Conservation (phyloP, 2,329 filamentous ascomycete species). For the Cadophora gregata region DNA sequence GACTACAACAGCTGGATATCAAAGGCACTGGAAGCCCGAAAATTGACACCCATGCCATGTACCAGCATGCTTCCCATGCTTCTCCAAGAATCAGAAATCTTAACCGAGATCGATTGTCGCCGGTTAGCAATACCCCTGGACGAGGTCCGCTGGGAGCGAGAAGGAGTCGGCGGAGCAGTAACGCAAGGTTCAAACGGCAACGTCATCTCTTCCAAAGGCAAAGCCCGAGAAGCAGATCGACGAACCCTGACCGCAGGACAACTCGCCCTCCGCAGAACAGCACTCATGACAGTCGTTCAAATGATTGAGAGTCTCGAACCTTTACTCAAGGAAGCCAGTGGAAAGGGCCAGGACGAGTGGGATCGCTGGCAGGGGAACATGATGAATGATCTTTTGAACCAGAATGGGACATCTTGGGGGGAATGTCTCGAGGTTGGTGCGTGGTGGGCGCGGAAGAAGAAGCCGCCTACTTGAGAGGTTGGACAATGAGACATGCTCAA, state of each 20-base stretch:
- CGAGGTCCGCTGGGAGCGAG: slow-evolving; percentile 86
- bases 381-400: slow-evolving; percentile 82
- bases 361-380: slow-evolving; percentile 87
- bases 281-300: slow-evolving; percentile 81
- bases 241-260: slow-evolving; percentile 61
- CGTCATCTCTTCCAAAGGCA: slow-evolving; percentile 42
- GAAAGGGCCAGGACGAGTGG: slow-evolving; percentile 92
- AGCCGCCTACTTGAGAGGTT: slow-evolving; percentile 46
- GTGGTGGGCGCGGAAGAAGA: slow-evolving; percentile 89
- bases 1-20: slow-evolving; percentile 86
- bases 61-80: slow-evolving; percentile 77
- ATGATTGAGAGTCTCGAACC: slow-evolving; percentile 87
- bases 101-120: slow-evolving; percentile 73
- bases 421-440: slow-evolving; percentile 88
- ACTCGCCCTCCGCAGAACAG: slow-evolving; percentile 75
- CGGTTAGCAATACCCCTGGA: slow-evolving; percentile 87
- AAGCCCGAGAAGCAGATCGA: slow-evolving; percentile 39
- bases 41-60: slow-evolving; percentile 77
- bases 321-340: slow-evolving; percentile 78
- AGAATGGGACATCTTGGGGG: slow-evolving; percentile 79
- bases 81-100: slow-evolving; percentile 76
- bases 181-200: slow-evolving; percentile 64
- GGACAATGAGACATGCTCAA: neutral
- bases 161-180: slow-evolving; percentile 68
- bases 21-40: slow-evolving; percentile 74